Evolutionary conservation across 2,329 filamentous ascomycete genomes (phyloP), one percentile per base, ranked within the genome.

Genomic region (Aspergillus clavatus): DNA sequence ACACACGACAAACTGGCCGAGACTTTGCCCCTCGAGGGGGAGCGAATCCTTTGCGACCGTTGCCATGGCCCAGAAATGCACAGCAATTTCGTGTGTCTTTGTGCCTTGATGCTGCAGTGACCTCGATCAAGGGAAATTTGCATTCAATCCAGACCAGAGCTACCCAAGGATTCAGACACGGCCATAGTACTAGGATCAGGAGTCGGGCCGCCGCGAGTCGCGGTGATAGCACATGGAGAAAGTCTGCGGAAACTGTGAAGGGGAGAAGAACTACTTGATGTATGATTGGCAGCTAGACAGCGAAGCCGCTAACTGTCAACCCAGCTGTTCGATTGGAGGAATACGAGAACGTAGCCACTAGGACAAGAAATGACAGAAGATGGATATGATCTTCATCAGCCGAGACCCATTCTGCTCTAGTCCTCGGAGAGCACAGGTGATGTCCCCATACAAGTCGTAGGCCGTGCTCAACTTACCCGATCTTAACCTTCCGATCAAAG

Each of bases 1-100:
- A 3, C 46, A 46, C 2, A 52, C 41, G 21, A 51, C 39, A 31
- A 58, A 53, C 12, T 58, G 54, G 4, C 51, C 50, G 28, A 56
- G 26, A 24, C 51, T 53, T 14, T 46, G 51, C n/a, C 48, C 56
- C 10, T 14, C 50, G 11, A 58, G 40, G 24, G 52, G 50, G 48
- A 56, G 43, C 21, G 44, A 21, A 22, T 40, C 23, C 5, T 24
- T 24, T 8, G 23, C 16, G 14, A 28, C 26, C 53, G 55, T 55
- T 10, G 31, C 19, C 14, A 35, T 18, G 31, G 14, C 11, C 5
- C 6, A 14, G 11, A n/a, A n/a, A n/a, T n/a, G n/a, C n/a, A n/a
- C n/a, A n/a, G n/a, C n/a, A n/a, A n/a, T n/a, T 16, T 33, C 8
- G 10, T 7, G 31, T 16, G 11, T 16, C 18, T 21, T 21, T 21